These are phyloP conservation scores for Aegilops bicornis DNA, from an alignment of 176 grass and related monocot genomes.

Conservation along the genomic window DNA sequence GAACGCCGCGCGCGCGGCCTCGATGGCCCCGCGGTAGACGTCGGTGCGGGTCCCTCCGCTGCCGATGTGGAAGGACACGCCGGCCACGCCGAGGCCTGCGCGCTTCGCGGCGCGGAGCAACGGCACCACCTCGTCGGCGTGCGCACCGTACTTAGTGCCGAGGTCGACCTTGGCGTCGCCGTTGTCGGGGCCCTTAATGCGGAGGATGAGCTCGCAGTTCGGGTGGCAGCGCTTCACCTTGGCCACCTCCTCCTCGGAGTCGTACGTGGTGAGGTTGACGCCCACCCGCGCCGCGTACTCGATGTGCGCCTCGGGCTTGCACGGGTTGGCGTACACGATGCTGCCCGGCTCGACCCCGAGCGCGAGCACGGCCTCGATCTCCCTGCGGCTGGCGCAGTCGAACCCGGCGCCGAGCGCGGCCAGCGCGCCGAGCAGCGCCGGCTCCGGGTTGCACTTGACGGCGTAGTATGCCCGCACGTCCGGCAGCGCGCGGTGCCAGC, in stretches of 20 bases:
- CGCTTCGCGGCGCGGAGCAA: neutral
- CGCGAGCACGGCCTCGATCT: constrained; percentile 19
- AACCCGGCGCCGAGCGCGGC: neutral
- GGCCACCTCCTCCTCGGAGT: neutral
- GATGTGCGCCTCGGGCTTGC: constrained; percentile 16
- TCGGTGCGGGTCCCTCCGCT: neutral
- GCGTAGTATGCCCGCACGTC: constrained; percentile 7
- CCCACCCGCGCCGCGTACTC: neutral
- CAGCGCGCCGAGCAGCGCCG: constrained; percentile 11
- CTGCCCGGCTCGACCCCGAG: neutral
- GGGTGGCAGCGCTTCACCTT: constrained; percentile 18
- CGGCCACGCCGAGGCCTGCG: neutral
- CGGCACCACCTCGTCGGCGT: neutral
- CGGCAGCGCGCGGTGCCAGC: neutral
- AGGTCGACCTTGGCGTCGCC: neutral
- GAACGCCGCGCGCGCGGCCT: neutral
- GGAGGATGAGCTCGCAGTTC: neutral
- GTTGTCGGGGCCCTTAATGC: neutral
- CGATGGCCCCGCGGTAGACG: neutral
- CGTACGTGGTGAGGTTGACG: neutral
- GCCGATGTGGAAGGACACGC: neutral
- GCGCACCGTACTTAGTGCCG: constrained; percentile 6
- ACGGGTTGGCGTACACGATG: neutral
- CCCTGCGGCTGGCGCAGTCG: constrained; percentile 26
- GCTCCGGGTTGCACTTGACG: constrained; percentile 29